phyloP scores from a whole-genome alignment of 106 monocot genomes.

The Triglochin maritima region DNA sequence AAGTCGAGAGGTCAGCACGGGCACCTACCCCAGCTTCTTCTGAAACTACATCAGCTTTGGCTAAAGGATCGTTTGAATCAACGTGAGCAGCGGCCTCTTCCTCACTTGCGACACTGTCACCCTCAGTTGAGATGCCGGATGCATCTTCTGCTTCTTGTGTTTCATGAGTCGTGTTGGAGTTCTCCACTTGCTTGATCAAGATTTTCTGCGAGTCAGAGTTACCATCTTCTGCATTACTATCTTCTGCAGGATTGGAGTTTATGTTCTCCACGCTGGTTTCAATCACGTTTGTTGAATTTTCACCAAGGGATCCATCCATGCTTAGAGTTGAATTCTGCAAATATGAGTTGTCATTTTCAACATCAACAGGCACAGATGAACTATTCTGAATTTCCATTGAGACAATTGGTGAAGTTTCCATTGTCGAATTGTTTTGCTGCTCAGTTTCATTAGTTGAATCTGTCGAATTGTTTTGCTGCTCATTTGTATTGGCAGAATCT shows the following conservation, averaged over 20 bases:
- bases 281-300: not conserved
- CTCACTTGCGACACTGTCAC: not conserved
- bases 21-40: constrained; percentile 4
- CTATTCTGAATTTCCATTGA: not conserved
- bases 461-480: constrained; percentile 1
- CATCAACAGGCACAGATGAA: constrained; percentile 3
- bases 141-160: constrained; percentile 1
- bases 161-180: not conserved
- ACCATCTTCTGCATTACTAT: not conserved
- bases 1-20: constrained; percentile 8
- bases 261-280: not conserved
- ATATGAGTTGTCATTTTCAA: not conserved
- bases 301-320: not conserved
- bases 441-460: not conserved
- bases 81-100: not conserved
- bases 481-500: not conserved
- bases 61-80: constrained; percentile 3
- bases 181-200: not conserved
- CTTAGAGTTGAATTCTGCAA: not conserved
- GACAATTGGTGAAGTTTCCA: not conserved
- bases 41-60: not conserved
- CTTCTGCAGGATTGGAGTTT: not conserved
- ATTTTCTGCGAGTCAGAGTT: constrained; percentile 1
- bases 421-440: constrained; percentile 1
- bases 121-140: not conserved